These are phyloP conservation scores for rapeseed (Brassica napus) DNA, from an alignment of 345 rosid species.

Conservation along the genomic window Da-Ae NC_063444.1:45285501-45286000, in stretches of 20 bases:
- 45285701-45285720: background rate
- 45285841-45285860: background rate
- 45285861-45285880: background rate
- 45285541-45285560: too few species aligned
- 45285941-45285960: background rate
- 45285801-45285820: background rate
- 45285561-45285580: too few species aligned
- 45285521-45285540: too few species aligned
- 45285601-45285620: background rate
- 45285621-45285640: background rate
- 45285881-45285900: background rate
- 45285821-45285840: background rate
- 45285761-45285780: background rate
- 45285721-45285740: background rate
- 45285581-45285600: background rate
- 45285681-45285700: background rate
- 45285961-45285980: background rate
- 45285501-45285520: too few species aligned
- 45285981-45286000: background rate
- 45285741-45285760: background rate
- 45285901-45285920: background rate
- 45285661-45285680: background rate
- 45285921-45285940: background rate
- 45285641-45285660: background rate
- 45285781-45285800: background rate